Conservation (phyloP, 768 basidiomycete species). For the Kwoniella dendrophila region DNA sequence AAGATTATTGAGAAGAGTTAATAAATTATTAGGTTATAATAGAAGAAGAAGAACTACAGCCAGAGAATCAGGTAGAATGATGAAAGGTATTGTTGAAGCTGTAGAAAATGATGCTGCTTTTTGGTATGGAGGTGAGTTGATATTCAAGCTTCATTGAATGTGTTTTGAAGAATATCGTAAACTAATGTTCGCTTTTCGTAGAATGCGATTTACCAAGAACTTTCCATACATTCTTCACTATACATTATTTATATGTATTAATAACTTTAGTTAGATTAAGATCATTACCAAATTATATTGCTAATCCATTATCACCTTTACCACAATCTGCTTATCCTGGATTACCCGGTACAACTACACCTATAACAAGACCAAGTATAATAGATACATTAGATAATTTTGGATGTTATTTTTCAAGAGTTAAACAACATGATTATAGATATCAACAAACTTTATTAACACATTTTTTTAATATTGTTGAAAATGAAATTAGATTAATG, state of each 20-base stretch:
- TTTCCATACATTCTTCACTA: slow-evolving; percentile 95
- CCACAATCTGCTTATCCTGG: slow-evolving; percentile 40
- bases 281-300: slow-evolving; percentile 59
- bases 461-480: slow-evolving; percentile 93
- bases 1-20: slow-evolving; percentile 50
- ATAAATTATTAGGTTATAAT: slow-evolving; percentile 59
- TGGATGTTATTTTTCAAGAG: slow-evolving; percentile 7
- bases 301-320: slow-evolving; percentile 25
- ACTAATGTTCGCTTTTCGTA: slow-evolving; percentile 50
- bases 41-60: slow-evolving; percentile 57
- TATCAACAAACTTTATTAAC: slow-evolving; percentile 64
- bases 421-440: slow-evolving; percentile 22
- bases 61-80: slow-evolving; percentile 58
- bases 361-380: slow-evolving; percentile 3
- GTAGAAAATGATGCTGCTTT: slow-evolving; percentile 57
- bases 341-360: slow-evolving; percentile 15
- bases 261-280: slow-evolving; percentile 84
- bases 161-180: no score
- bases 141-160: background rate
- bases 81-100: slow-evolving; percentile 57
- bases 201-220: slow-evolving; percentile 85
- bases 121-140: slow-evolving; percentile 58
- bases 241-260: slow-evolving; percentile 91
- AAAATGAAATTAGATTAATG: slow-evolving; percentile 81
- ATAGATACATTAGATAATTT: slow-evolving; percentile 9